Evolutionary conservation across 2,329 filamentous ascomycete genomes (phyloP), one percentile per base, ranked within the genome.

Genomic region (Arthrobotrys pseudoclavata): DNA sequence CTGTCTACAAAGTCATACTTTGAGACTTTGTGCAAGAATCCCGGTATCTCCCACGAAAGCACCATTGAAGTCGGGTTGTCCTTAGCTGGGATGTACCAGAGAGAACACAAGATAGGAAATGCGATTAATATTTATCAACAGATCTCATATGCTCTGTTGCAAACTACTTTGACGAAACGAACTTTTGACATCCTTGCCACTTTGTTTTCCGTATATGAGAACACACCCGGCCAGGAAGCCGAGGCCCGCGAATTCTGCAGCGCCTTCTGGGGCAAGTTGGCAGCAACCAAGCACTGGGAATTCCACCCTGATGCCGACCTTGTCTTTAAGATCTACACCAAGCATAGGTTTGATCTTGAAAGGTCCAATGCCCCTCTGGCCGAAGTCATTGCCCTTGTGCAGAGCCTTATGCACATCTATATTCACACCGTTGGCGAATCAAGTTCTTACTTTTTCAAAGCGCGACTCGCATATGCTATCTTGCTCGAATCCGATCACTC

Each of bases 301-400:
- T 69, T 76, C 48, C 18, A 42, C 4, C 71, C 57, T 3, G 57
- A 76, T 31, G 24, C 71, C 4, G 57, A 48, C 2, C n/a, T 76
- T n/a, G 47, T 76, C 13, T 76, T 76, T 15, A 63, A 63, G 26
- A 34, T 76, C 12, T 76, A 76, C 7, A 24, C 62, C 26, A 76
- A 69, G 31, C 63, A 64, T 34, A 69, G 71, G 42, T 24, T 40
- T 20, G 34, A 76, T 18, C 12, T 76, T 0, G 71, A 76, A 40
- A 37, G 37, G 29, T 76, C 71, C n/a, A 55, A 63, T 3, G 50
- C 40, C 13, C 47, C 57, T 5, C 18, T n/a, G 1, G n/a, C 71
- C 3, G 57, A 76, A 10, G 34, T 69, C 15, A 13, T 63, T 3
- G 18, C 37, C 1, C 40, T 50, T 7, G 68, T 67, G 0, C 47